phyloP scores from a whole-genome alignment of 2,329 filamentous ascomycete species.

The Pseudogymnoascus sp. region DNA sequence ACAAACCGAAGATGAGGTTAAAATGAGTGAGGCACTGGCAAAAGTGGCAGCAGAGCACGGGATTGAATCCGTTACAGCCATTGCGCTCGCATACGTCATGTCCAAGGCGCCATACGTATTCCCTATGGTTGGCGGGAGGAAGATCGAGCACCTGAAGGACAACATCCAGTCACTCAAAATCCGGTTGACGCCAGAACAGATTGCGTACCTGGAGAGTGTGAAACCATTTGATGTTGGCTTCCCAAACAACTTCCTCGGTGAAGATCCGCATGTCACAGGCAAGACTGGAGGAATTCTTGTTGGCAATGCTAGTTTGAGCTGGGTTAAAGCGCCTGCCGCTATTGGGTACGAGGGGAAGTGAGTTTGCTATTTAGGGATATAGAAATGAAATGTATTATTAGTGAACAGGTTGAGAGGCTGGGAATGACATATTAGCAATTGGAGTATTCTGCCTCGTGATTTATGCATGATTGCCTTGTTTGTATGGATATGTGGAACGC shows the following conservation, averaged over 20 bases:
- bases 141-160: constrained; percentile 59
- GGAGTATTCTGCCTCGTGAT: too few species aligned
- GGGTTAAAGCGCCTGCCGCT: background rate
- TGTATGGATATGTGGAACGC: too few species aligned
- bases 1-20: constrained; percentile 21
- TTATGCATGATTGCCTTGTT: too few species aligned
- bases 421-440: too few species aligned
- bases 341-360: background rate
- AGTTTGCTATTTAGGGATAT: background rate
- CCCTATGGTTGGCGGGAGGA: constrained; percentile 65
- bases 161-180: constrained; percentile 64
- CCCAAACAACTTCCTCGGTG: constrained; percentile 52
- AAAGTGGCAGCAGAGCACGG: constrained; percentile 51
- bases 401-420: background rate
- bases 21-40: constrained; percentile 33
- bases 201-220: constrained; percentile 58
- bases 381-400: background rate
- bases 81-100: constrained; percentile 68
- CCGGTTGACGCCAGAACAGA: constrained; percentile 52
- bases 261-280: constrained; percentile 23
- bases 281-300: background rate
- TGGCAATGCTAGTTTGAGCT: background rate
- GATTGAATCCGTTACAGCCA: constrained; percentile 49
- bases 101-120: constrained; percentile 66
- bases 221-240: constrained; percentile 60